Base-by-base conservation (phyloP, 2,329 filamentous ascomycete genomes). In the Claviceps pusilla region DNA sequence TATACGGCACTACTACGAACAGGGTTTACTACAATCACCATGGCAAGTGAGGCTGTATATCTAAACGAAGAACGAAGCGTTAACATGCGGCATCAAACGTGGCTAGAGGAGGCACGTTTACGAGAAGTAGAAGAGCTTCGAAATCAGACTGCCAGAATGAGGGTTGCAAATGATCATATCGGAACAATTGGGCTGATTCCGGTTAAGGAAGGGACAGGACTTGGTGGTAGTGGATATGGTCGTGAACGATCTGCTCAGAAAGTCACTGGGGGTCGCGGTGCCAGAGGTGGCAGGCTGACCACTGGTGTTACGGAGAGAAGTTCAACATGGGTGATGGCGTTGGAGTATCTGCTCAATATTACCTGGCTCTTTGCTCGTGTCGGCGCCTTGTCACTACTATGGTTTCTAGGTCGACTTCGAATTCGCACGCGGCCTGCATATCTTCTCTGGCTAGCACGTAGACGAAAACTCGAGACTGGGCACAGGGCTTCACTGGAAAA, bases 21-120 rank as follows among this genome's bases (percentile, higher is more conserved):
- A 41, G 93, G 93, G 0, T 96, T 96, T 64, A 84, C 83, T 11
- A 83, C 91, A 12, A 81, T 97, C 57, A 95, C 89, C 0, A 91
- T 94, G 68, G 93, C 93, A 0, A 95, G 89, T 62, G 90, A 97
- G 68, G 91, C 91, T 3, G 93, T 97, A 0, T 97, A 95, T 64
- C 74, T 98, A 11, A 95, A 96, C 57, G 91, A 97, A 68, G 91
- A 91, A 48, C 80, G 80, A 45, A 77, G 77, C 1, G 82, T 97
- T 52, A 83, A 80, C 57, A 73, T 95, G 2, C 82, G 83, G 59
- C 74, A 78, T 41, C 83, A 83, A 69, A 96, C 93, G 0, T 98
- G 93, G 91, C 73, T 97, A 3, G 93, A 98, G 65, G 87, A 91
- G 61, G 87, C 95, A 59, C 79, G 90, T 6, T 75, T 91, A 10